Percentiles rank a stretch among this genome's conserved stretches.
These are phyloP conservation scores for Penicillium lagena DNA, from an alignment of 495 filamentous ascomycete species.

Conservation along the genomic window DNA sequence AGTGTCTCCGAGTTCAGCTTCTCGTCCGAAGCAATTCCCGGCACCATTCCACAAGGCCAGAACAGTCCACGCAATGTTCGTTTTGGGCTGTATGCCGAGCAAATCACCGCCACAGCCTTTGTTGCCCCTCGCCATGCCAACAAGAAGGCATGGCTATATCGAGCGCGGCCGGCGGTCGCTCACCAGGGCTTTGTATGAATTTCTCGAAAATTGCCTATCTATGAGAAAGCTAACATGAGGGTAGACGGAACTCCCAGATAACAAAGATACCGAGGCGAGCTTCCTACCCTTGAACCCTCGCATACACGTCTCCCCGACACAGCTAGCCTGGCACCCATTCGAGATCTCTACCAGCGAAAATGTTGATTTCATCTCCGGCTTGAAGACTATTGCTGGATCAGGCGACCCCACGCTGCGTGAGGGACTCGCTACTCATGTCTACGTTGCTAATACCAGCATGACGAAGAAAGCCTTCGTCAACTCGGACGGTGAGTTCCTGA, in stretches of 20 bases:
- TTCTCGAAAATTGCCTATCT: not conserved
- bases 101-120: slow-evolving; percentile 41
- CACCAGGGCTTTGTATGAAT: slow-evolving; percentile 44
- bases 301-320: slow-evolving; percentile 56
- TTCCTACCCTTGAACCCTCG: slow-evolving; percentile 44
- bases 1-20: slow-evolving; percentile 18
- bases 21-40: slow-evolving; percentile 41
- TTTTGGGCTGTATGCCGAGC: slow-evolving; percentile 42
- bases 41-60: slow-evolving; percentile 42
- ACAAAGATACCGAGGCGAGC: slow-evolving; percentile 37
- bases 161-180: slow-evolving; percentile 41
- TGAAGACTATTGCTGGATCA: slow-evolving; percentile 44
- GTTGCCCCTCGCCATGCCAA: slow-evolving; percentile 41
- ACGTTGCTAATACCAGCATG: slow-evolving; percentile 40
- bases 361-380: slow-evolving; percentile 38
- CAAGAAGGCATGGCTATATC: slow-evolving; percentile 45
- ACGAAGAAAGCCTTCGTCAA: slow-evolving; percentile 40
- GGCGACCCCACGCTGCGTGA: slow-evolving; percentile 45
- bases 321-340: slow-evolving; percentile 43
- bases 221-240: not conserved
- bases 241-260: slow-evolving; percentile 43
- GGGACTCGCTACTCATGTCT: slow-evolving; percentile 42
- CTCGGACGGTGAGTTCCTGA: slow-evolving; percentile 44
- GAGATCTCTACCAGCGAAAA: slow-evolving; percentile 32
- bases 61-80: slow-evolving; percentile 41